Evolutionary conservation across 352 stramenopile genomes (phyloP), one percentile per base, ranked within the genome.

Genomic region (Globisporangium polare): DNA sequence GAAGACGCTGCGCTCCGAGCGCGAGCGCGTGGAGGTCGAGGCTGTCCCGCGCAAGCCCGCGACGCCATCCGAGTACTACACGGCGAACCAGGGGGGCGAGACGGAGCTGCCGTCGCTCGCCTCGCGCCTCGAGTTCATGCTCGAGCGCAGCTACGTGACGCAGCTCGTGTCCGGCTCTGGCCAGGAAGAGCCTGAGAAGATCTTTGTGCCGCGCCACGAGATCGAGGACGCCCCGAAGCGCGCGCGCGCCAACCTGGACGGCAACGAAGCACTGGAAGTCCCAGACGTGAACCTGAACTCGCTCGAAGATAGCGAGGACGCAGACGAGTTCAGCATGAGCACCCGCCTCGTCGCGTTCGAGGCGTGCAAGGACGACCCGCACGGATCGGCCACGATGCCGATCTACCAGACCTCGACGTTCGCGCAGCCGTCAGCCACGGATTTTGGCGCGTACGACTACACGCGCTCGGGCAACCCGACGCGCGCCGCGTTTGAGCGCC

Each of bases 381-480:
- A 97, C 56, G 90, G 90, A 7, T 92, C 88, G 12, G 84, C 84
- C 18, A 92, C 80, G 37, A 97, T 97, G 87, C 90, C 90, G 31
- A 97, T 98, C 65, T 97, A 97, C 72, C 89, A 97, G 77, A 95
- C 89, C 10, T 91, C 80, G 35, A 97, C 89, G 8, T 97, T 97
- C 59, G 86, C 83, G 39, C 89, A 97, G 67, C 87, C 88, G 1
- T 96, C 87, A 10, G 89, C 84, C 24, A 95, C 82, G 20, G 83
- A 90, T 45, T 97, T 97, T 64, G 88, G 89, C 35, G 84, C 88
- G n/a, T 97, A 96, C 63, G 91, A 98, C 71, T 98, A 98, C 75
- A 96, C 89, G 35, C 77, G 96, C 51, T 97, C 89, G 46, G 89
- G 86, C 35, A 98, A 98, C 79, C 93, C 96, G 1, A 98, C 94